Conservation (phyloP, 2,329 filamentous ascomycete species). For the Neocatenulostroma microsporum region DNA sequence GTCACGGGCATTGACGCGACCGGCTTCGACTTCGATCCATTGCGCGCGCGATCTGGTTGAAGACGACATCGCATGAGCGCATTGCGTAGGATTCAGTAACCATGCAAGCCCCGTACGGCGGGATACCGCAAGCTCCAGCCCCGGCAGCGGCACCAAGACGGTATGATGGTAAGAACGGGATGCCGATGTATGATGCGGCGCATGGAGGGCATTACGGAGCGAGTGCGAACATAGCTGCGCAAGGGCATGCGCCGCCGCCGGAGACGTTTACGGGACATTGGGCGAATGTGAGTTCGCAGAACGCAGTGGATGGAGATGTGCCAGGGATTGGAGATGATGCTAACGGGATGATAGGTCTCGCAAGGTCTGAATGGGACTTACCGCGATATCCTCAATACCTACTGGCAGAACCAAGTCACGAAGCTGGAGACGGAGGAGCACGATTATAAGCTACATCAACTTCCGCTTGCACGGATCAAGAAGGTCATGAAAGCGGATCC, state of each 20-base stretch:
- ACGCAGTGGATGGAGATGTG: conserved; percentile 14
- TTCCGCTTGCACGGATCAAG: conserved; percentile 96
- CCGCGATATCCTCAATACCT: conserved; percentile 94
- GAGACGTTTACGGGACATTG: conserved; percentile 91
- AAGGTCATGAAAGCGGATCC: conserved; percentile 99
- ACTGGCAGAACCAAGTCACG: conserved; percentile 98
- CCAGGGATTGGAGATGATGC: conserved; percentile 4
- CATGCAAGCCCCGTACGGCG: conserved; percentile 26
- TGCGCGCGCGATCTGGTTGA: neutral
- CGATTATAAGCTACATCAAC: conserved; percentile 96
- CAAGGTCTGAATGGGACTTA: conserved; percentile 89
- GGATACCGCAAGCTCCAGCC: conserved; percentile 19
- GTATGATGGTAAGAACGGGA: conserved; percentile 45
- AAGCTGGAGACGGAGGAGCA: conserved; percentile 91
- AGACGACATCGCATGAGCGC: conserved; percentile 1
- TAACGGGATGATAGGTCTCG: conserved; percentile 62
- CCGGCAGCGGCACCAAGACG: conserved; percentile 32
- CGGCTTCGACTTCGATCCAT: neutral
- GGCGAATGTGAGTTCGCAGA: conserved; percentile 65
- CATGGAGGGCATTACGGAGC: conserved; percentile 45
- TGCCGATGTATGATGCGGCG: conserved; percentile 39
- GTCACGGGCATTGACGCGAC: conserved; percentile 4
- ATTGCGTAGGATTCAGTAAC: conserved; percentile 1
- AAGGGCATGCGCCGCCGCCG: conserved; percentile 78
- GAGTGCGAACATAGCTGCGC: conserved; percentile 65